Base-by-base conservation (phyloP, 305 asterid species). In the Andrographis paniculata region DNA sequence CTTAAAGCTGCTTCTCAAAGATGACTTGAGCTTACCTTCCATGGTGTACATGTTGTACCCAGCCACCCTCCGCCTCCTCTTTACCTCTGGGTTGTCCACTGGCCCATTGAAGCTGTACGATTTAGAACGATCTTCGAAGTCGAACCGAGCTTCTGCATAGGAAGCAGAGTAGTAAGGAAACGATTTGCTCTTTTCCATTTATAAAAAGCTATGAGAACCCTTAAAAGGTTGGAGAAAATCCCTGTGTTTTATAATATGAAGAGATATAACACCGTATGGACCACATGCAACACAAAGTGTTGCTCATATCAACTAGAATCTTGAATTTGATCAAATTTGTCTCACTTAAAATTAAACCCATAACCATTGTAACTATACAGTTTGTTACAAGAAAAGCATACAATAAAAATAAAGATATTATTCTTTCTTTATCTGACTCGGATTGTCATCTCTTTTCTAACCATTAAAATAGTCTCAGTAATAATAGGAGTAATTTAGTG, bases 61-160 rank as follows among this genome's bases (percentile, higher is more conserved):
- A 20, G 97, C 89, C 59, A 88, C 79, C 55, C 97, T 79, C 56
- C 74, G 72, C 65, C 67, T 77, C 68, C 89, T 81, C 74, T 78
- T 79, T 53, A 51, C 64, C 71, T 81, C 94, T 0, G 88, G 84
- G 42, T 75, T 58, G 20, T 79, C 87, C 0, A 37, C 70, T 1
- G 88, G 89, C 19, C 97, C 97, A 42, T 88, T 88, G 73, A 88
- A 84, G 64, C 93, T 84, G 44, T 57, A 84, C 0, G 95, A 79
- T 31, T 81, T 84, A 4, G 68, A 50, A 20, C 84, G 79, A 61
- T 74, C 84, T 53, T 84, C 95, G 19, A 78, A 84, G 69, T 71
- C 77, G 18, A 68, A 64, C 37, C 79, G 56, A 1, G 84, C 83
- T 60, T 87, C 94, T 0, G 71, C 78, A 40, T 80, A 80, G 4